Percentiles rank a stretch among this genome's conserved stretches.
Evolutionary conservation across 2,329 filamentous ascomycete genomes (phyloP).

Genomic region (Madurella fahalii): DNA sequence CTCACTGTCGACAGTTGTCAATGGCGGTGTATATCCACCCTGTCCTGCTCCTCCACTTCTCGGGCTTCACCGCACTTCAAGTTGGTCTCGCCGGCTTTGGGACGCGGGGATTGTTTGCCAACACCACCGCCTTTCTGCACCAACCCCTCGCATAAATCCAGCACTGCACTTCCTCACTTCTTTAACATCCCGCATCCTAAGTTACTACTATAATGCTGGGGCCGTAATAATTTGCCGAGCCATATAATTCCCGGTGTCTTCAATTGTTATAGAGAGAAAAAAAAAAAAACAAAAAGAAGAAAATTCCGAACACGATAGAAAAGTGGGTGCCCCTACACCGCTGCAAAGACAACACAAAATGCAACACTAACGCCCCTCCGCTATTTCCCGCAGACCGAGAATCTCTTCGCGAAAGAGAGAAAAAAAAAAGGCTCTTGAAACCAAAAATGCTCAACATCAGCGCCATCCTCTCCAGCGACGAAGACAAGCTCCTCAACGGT

Average conservation of each 20-base stretch:
- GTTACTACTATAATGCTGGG: too few species aligned
- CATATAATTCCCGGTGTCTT: too few species aligned
- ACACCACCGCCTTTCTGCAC: neutral
- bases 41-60: slow-evolving; percentile 3
- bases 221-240: too few species aligned
- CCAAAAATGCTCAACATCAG: slow-evolving; percentile 11
- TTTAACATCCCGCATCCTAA: neutral
- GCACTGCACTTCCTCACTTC: too few species aligned
- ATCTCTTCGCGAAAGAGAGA: neutral
- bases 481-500: slow-evolving; percentile 30
- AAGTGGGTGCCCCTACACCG: too few species aligned
- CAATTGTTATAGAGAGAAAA: too few species aligned
- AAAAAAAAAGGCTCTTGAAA: too few species aligned
- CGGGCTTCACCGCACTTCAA: slow-evolving; percentile 12
- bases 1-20: neutral
- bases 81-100: neutral
- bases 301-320: too few species aligned
- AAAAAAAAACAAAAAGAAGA: too few species aligned
- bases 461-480: slow-evolving; percentile 24
- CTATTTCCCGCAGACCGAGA: neutral
- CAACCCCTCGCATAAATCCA: neutral
- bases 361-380: too few species aligned
- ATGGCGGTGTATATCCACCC: slow-evolving; percentile 11
- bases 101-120: neutral
- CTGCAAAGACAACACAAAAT: too few species aligned